These are phyloP conservation scores for Cyclocybe aegerita DNA, from an alignment of 768 basidiomycete genomes.

Conservation along the genomic window DNA sequence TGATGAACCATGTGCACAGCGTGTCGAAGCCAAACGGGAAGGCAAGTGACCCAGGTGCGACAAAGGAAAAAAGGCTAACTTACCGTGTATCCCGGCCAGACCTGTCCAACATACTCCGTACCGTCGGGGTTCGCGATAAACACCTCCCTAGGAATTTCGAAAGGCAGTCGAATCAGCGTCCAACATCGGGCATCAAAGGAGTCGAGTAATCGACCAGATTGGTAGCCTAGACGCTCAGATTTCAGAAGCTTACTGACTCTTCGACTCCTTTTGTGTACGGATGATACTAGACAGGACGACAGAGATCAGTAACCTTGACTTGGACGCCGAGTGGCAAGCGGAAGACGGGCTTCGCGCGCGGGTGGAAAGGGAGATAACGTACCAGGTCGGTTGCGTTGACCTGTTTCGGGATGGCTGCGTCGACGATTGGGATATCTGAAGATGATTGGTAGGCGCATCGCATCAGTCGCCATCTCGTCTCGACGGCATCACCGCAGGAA, in stretches of 20 bases:
- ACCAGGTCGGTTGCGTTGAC: conserved; percentile 64
- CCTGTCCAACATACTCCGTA: conserved; percentile 68
- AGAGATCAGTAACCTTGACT: neutral
- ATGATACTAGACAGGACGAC: conserved; percentile 47
- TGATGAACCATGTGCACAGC: neutral
- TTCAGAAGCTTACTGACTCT: conserved; percentile 39
- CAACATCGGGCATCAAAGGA: conserved; percentile 10
- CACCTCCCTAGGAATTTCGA: conserved; percentile 42
- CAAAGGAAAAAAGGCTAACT: conserved; percentile 4
- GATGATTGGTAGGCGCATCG: neutral
- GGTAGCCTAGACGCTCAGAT: neutral
- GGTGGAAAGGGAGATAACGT: conserved; percentile 23
- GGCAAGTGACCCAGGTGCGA: neutral
- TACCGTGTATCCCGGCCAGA: conserved; percentile 78
- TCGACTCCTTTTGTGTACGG: conserved; percentile 65
- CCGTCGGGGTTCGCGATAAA: conserved; percentile 79
- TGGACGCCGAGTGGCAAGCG: conserved; percentile 1
- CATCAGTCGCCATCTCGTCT: conserved; percentile 6
- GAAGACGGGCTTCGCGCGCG: neutral
- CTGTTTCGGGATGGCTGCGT: conserved; percentile 58
- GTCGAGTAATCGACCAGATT: neutral
- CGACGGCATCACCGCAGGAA: neutral
- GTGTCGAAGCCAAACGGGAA: neutral
- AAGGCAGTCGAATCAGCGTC: conserved; percentile 1
- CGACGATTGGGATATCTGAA: conserved; percentile 69